phyloP scores from a whole-genome alignment of 441 rosid species.

The Mallotus repandus region DNA sequence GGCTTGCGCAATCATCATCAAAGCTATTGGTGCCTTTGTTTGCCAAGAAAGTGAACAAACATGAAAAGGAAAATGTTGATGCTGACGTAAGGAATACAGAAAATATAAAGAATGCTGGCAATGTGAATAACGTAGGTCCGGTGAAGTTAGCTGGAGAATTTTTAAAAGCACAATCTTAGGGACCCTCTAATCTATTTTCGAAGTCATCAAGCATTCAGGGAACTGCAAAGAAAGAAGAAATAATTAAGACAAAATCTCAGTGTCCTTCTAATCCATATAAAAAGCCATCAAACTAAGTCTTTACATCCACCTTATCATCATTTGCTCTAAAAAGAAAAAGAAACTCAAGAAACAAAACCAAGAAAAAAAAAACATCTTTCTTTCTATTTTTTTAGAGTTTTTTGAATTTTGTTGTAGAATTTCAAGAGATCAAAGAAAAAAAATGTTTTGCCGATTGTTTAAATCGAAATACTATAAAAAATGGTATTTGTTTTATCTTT shows the following conservation, averaged over 20 bases:
- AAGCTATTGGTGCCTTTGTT: constrained; percentile 42
- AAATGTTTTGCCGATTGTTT: too few relatives aligned
- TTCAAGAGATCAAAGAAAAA: too few relatives aligned
- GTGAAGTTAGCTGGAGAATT: constrained; percentile 15
- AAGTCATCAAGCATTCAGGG: constrained; percentile 40
- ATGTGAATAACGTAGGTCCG: neutral
- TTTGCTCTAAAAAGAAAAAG: too few relatives aligned
- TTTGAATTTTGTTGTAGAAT: too few relatives aligned
- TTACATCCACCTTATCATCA: too few relatives aligned
- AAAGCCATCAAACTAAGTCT: constrained; percentile 20
- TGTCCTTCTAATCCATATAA: constrained; percentile 33
- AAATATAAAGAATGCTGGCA: constrained; percentile 20
- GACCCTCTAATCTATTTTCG: too few relatives aligned
- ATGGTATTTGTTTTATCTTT: too few relatives aligned
- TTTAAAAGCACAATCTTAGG: constrained; percentile 23
- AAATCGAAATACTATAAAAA: too few relatives aligned
- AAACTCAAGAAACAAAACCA: too few relatives aligned
- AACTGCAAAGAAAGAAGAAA: constrained; percentile 10
- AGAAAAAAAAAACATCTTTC: too few relatives aligned
- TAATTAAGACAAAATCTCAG: neutral
- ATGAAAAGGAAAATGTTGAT: constrained; percentile 28
- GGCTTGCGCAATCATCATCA: constrained; percentile 25
- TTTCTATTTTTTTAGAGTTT: too few relatives aligned
- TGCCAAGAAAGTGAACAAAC: too few relatives aligned
- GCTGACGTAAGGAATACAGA: constrained; percentile 12